phyloP scores from a whole-genome alignment of 345 rosid species.

The Eucalyptus guilfoylei region DNA sequence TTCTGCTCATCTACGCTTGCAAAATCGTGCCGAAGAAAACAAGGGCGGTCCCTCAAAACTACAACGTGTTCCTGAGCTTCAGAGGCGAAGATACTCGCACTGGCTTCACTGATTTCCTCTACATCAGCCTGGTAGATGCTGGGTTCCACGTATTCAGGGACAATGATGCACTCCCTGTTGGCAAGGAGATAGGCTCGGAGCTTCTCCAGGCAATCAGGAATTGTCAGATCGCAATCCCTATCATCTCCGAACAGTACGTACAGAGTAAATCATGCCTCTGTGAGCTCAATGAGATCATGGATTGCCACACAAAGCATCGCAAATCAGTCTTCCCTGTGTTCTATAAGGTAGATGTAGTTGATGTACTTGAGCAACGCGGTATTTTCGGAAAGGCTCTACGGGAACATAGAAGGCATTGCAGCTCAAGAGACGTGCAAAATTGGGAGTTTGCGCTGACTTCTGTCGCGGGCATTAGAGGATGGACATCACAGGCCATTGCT shows the following conservation, averaged over 20 bases:
- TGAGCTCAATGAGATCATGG: background rate
- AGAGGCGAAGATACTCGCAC: background rate
- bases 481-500: too few species aligned
- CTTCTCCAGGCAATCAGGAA: background rate
- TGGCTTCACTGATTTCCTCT: background rate
- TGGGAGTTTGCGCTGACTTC: too few species aligned
- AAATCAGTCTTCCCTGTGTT: too few species aligned
- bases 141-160: background rate
- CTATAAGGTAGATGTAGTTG: too few species aligned
- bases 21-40: background rate
- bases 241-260: background rate
- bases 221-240: background rate
- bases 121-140: background rate
- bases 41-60: background rate
- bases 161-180: background rate
- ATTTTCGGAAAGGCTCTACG: too few species aligned
- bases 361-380: too few species aligned
- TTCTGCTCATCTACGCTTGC: background rate
- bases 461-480: too few species aligned
- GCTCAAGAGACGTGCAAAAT: too few species aligned
- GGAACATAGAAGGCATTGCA: too few species aligned
- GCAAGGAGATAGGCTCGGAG: background rate
- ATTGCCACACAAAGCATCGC: background rate
- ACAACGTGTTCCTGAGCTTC: background rate
- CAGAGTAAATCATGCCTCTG: background rate